phyloP scores from a whole-genome alignment of 2,329 filamentous ascomycete genomes.

The Exophiala sp. region DNA sequence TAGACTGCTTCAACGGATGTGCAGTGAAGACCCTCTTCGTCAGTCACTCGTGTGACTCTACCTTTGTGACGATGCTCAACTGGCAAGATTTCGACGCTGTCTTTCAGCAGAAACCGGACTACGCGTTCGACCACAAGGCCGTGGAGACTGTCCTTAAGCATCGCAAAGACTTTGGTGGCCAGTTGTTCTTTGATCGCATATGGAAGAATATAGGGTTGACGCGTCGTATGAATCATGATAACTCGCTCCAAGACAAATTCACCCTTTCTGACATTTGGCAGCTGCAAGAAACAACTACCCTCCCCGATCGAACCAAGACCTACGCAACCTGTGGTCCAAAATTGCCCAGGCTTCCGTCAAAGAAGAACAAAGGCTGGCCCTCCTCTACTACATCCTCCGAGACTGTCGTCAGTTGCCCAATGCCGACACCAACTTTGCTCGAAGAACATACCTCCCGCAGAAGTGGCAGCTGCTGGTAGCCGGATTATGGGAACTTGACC shows the following conservation, averaged over 20 bases:
- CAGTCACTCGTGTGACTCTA: neutral
- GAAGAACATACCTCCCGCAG: constrained; percentile 59
- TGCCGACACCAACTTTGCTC: constrained; percentile 55
- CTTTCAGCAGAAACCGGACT: constrained; percentile 56
- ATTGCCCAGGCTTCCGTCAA: constrained; percentile 61
- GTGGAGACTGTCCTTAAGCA: constrained; percentile 59
- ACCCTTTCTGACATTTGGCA: neutral
- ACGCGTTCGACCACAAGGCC: constrained; percentile 57
- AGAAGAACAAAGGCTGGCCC: constrained; percentile 71
- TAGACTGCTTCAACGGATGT: too few relatives aligned
- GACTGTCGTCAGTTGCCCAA: constrained; percentile 57
- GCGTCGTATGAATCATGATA: constrained; percentile 50
- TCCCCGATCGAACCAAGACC: constrained; percentile 60
- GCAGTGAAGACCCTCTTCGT: too few relatives aligned
- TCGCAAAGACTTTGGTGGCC: constrained; percentile 62
- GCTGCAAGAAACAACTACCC: constrained; percentile 63
- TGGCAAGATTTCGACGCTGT: constrained; percentile 63
- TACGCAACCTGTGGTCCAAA: constrained; percentile 64
- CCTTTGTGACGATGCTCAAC: constrained; percentile 49
- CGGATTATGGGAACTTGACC: constrained; percentile 75
- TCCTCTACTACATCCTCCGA: constrained; percentile 77
- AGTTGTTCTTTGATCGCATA: constrained; percentile 74
- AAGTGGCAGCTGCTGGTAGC: constrained; percentile 77
- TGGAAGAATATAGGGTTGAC: constrained; percentile 63
- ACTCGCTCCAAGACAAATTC: constrained; percentile 1